Evolutionary conservation across 164 flowering plant species (phyloP), one percentile per base, ranked within the genome.

Genomic region (Vitis amurensis): DNA sequence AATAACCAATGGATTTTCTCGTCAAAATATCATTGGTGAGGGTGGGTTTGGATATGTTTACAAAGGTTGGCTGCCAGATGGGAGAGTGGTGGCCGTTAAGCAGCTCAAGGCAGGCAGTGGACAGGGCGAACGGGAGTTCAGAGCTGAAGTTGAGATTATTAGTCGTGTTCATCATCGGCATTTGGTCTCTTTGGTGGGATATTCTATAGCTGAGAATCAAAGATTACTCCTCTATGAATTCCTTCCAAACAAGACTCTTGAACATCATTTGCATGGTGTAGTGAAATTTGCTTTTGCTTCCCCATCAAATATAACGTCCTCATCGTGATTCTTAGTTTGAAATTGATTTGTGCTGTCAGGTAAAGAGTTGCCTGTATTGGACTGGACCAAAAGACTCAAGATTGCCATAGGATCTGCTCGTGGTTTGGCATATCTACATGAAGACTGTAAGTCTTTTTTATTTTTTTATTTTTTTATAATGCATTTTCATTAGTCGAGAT

Each of bases 361-460:
- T 57, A 68, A 72, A 23, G 91, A 79, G 70, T 1, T 73, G 69
- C 84, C 88, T 17, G 84, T 83, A 30, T 71, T 89, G 85, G 88
- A 88, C 7, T 89, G 92, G 90, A n/a, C 82, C 14, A 87, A 85
- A 63, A 80, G 97, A 76, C 50, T 88, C 50, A 85, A 77, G 71
- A 87, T 91, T 71, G 90, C 94, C 31, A 10, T 87, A 17, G 97
- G 94, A 29, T 68, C 97, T 69, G 97, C 97, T 50, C 85, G 83
- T 76, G 97, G 97, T 31, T 76, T 91, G 77, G 91, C 92, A 17
- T 91, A 91, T 75, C 81, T 91, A 58, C 97, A 89, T 66, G 94
- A 91, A 78, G 97, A 89, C 71, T 91, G 97, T 91, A 77, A 27
- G 94, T 80, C 50, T 3, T 49, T 11, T 29, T 63, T 11, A n/a